phyloP scores from a whole-genome alignment of 495 filamentous ascomycete species.

The Hyaloscypha bicolor region DNA sequence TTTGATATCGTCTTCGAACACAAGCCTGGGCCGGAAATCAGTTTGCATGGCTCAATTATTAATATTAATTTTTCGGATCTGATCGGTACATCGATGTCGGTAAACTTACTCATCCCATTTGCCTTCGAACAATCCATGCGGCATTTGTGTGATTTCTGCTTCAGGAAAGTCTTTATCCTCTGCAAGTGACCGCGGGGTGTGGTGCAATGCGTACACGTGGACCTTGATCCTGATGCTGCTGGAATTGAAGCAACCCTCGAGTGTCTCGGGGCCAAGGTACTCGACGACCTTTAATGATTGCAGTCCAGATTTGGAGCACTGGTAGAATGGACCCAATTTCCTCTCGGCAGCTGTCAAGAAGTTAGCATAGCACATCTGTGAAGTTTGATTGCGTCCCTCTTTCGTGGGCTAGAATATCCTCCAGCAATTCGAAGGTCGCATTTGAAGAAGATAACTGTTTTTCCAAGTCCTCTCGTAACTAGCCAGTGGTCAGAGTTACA shows the following conservation, averaged over 20 bases:
- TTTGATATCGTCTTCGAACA: constrained; percentile 51
- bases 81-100: not conserved
- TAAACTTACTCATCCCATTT: constrained; percentile 49
- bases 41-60: not conserved
- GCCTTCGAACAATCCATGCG: constrained; percentile 41
- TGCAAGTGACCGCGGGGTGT: not conserved
- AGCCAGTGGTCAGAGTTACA: not conserved
- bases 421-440: constrained; percentile 2
- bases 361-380: not conserved
- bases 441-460: constrained; percentile 8
- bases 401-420: constrained; percentile 18
- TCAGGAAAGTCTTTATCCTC: constrained; percentile 15
- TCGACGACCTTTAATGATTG: constrained; percentile 24
- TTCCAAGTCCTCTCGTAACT: constrained; percentile 16
- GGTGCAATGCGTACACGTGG: constrained; percentile 19
- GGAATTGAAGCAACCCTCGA: constrained; percentile 7
- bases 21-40: constrained; percentile 34
- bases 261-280: constrained; percentile 16
- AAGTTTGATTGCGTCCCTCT: not conserved
- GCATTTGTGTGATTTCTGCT: constrained; percentile 41
- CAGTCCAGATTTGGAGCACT: not conserved
- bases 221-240: constrained; percentile 16
- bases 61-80: not conserved
- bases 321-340: constrained; percentile 9
- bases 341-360: constrained; percentile 7